A percentile compares a stretch with the other conserved stretches of the same genome.
phyloP scores from a whole-genome alignment of 176 grass and related monocot species.

The Aegilops umbellulata region DNA sequence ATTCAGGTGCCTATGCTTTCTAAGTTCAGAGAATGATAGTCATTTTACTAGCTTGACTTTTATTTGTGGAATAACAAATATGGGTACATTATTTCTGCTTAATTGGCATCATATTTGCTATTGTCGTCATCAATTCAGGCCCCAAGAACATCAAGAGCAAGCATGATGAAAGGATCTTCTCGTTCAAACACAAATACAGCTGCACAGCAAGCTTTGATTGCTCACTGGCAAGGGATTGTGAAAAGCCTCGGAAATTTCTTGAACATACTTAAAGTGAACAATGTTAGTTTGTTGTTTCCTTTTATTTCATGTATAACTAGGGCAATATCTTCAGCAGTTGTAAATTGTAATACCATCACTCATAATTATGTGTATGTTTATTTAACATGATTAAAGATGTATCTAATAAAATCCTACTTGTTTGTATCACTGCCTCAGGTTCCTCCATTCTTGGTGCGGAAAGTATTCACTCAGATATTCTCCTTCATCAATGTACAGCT shows the following conservation, averaged over 20 bases:
- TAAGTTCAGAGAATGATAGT: constrained; percentile 13
- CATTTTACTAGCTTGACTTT: constrained; percentile 4
- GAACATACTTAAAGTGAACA: constrained; percentile 77
- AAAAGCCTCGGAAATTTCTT: constrained; percentile 93
- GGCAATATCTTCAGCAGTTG: background rate
- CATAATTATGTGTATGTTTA: constrained; percentile 13
- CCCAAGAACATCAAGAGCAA: constrained; percentile 97
- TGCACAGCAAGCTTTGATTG: constrained; percentile 85
- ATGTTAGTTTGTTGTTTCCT: constrained; percentile 61
- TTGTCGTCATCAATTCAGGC: constrained; percentile 43
- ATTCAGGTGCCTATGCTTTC: constrained; percentile 74
- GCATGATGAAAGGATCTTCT: constrained; percentile 89
- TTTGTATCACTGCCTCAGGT: constrained; percentile 46
- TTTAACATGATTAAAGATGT: constrained; percentile 1
- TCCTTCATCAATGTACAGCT: constrained; percentile 97
- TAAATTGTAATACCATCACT: background rate
- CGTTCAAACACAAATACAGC: constrained; percentile 73
- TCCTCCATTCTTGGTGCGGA: constrained; percentile 97
- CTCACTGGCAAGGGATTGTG: constrained; percentile 99
- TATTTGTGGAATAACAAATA: constrained; percentile 22
- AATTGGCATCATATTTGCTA: constrained; percentile 2
- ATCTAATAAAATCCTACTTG: background rate
- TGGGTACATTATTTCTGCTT: constrained; percentile 16
- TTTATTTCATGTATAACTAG: constrained; percentile 4
- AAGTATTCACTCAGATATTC: constrained; percentile 99